phyloP scores from a whole-genome alignment of 2,329 filamentous ascomycete species.

The Diaporthe eres region DNA sequence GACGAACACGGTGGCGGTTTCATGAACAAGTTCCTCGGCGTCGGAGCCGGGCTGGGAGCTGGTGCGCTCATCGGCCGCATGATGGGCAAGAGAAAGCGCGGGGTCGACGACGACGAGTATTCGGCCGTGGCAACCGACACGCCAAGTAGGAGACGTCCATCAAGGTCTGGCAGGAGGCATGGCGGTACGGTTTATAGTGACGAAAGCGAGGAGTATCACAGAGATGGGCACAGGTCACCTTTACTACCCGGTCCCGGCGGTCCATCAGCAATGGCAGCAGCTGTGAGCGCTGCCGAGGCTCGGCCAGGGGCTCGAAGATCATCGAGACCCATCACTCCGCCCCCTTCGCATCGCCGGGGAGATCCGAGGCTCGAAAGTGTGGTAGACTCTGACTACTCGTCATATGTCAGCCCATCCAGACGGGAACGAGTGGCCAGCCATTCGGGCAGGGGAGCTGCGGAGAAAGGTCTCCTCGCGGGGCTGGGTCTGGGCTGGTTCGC shows the following conservation, averaged over 20 bases:
- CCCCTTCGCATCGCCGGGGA: conserved; percentile 61
- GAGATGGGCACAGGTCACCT: conserved; percentile 54
- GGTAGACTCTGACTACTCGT: conserved; percentile 71
- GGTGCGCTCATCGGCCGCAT: conserved; percentile 73
- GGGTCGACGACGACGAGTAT: conserved; percentile 70
- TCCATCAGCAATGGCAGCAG: conserved; percentile 59
- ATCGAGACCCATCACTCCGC: conserved; percentile 61
- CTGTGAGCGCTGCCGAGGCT: conserved; percentile 61
- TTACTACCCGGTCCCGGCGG: conserved; percentile 63
- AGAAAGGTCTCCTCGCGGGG: conserved; percentile 71
- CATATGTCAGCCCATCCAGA: conserved; percentile 74
- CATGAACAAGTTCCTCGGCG: conserved; percentile 71
- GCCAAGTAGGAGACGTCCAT: conserved; percentile 62
- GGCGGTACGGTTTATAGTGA: conserved; percentile 62
- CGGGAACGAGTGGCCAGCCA: conserved; percentile 58
- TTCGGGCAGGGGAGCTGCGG: conserved; percentile 61
- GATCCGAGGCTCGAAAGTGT: conserved; percentile 60
- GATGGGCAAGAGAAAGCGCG: conserved; percentile 65
- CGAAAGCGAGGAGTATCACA: conserved; percentile 56
- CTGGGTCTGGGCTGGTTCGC: conserved; percentile 79
- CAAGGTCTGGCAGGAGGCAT: conserved; percentile 49
- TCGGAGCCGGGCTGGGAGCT: conserved; percentile 74
- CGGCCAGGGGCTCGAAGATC: conserved; percentile 50
- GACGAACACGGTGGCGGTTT: conserved; percentile 64
- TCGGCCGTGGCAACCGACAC: conserved; percentile 75